These are phyloP conservation scores for Zanthoxylum bungeanum DNA, from an alignment of 345 rosid genomes.

Conservation along the genomic window DNA sequence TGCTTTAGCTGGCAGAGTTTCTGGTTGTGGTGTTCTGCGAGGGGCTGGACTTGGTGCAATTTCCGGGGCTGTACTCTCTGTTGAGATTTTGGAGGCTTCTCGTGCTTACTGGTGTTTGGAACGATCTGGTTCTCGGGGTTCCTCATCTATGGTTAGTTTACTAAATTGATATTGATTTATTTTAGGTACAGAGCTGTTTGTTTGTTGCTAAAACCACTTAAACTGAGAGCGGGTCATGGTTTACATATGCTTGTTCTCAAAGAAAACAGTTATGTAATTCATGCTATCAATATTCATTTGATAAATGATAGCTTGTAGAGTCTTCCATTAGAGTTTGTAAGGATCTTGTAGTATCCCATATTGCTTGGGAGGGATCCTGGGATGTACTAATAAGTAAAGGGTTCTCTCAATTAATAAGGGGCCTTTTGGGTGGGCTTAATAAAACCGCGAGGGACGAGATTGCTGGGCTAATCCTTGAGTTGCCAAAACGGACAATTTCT, in stretches of 20 bases:
- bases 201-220: not conserved
- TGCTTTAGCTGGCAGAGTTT: slow-evolving; percentile 72
- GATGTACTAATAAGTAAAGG: too few relatives aligned
- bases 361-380: too few relatives aligned
- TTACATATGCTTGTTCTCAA: not conserved
- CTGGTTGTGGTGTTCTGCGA: slow-evolving; percentile 63
- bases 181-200: not conserved
- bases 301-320: not conserved
- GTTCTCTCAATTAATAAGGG: too few relatives aligned
- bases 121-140: slow-evolving; percentile 55
- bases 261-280: not conserved
- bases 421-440: too few relatives aligned
- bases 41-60: slow-evolving; percentile 72
- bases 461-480: too few relatives aligned
- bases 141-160: slow-evolving; percentile 62
- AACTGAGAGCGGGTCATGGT: not conserved
- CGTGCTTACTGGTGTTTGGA: slow-evolving; percentile 77
- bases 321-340: too few relatives aligned
- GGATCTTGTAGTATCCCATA: too few relatives aligned
- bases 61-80: slow-evolving; percentile 72
- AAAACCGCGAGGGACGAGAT: too few relatives aligned
- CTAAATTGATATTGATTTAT: not conserved
- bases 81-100: slow-evolving; percentile 79
- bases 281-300: not conserved
- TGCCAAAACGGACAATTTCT: too few relatives aligned